A percentile compares a stretch with the other conserved stretches of the same genome.
These are phyloP conservation scores for Macadamia integrifolia DNA, from an alignment of 164 flowering plant genomes.

Conservation along the genomic window DNA sequence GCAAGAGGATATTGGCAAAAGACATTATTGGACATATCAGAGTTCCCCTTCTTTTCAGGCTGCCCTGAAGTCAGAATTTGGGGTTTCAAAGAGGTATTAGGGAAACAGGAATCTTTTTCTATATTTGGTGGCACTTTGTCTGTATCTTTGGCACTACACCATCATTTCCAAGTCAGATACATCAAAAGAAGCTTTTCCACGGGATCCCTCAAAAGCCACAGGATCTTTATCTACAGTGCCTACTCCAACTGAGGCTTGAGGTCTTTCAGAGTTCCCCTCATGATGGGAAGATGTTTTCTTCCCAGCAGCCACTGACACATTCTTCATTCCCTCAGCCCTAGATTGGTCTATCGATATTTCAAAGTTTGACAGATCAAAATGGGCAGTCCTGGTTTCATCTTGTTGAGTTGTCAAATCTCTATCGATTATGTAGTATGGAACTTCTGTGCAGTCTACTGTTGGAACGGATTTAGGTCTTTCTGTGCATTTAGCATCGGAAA, in stretches of 20 bases:
- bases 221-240: not conserved
- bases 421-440: constrained; percentile 24
- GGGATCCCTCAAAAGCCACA: not conserved
- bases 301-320: not conserved
- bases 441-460: constrained; percentile 13
- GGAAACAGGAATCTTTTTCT: not conserved
- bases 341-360: constrained; percentile 14
- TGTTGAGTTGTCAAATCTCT: constrained; percentile 8
- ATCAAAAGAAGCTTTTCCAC: constrained; percentile 5
- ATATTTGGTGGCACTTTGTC: not conserved
- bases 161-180: constrained; percentile 4
- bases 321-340: constrained; percentile 1
- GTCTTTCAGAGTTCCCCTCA: not conserved
- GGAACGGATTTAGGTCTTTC: not conserved
- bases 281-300: constrained; percentile 8
- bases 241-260: not conserved
- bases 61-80: not conserved
- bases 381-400: constrained; percentile 14
- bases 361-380: constrained; percentile 25
- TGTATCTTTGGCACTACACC: constrained; percentile 1
- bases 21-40: not conserved
- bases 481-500: not conserved
- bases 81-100: not conserved
- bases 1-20: not conserved
- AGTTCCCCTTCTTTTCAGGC: constrained; percentile 2